Conservation (phyloP, 1,284 basidiomycete genomes). For the Chalciporus sp. region DNA sequence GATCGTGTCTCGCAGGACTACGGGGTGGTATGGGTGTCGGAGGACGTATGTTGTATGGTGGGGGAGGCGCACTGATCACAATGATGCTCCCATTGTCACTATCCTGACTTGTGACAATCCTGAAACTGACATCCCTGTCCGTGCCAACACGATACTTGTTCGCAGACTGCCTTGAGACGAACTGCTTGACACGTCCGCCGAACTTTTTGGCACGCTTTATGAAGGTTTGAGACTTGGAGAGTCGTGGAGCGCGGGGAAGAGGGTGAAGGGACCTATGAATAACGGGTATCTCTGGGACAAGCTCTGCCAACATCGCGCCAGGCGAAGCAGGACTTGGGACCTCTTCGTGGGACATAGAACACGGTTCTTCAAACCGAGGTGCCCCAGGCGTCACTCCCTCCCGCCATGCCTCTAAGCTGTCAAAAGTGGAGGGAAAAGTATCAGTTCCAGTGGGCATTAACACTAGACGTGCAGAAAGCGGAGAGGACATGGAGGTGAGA, state of each 20-base stretch:
- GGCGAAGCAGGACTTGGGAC: not conserved
- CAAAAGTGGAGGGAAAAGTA: constrained; percentile 32
- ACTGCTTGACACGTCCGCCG: constrained; percentile 30
- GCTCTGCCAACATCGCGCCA: constrained; percentile 9
- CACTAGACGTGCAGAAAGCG: constrained; percentile 18
- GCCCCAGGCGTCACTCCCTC: constrained; percentile 23
- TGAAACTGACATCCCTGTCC: constrained; percentile 23
- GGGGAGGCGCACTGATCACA: constrained; percentile 32
- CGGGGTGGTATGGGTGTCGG: constrained; percentile 5
- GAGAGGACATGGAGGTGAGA: constrained; percentile 15
- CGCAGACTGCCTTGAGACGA: constrained; percentile 19
- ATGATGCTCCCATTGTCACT: constrained; percentile 36
- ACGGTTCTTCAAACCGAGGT: constrained; percentile 20
- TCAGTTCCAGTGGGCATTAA: constrained; percentile 32
- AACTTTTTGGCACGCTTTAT: constrained; percentile 32
- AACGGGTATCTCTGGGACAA: constrained; percentile 5
- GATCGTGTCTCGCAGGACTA: constrained; percentile 5
- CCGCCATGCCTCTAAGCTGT: constrained; percentile 34
- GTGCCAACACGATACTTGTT: constrained; percentile 18
- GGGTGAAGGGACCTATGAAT: constrained; percentile 2
- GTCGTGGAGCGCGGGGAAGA: not conserved
- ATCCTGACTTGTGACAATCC: constrained; percentile 25
- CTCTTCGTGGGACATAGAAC: constrained; percentile 16
- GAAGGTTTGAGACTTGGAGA: constrained; percentile 20
- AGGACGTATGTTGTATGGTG: constrained; percentile 23